Evolutionary conservation across 2,329 filamentous ascomycete genomes (phyloP).

Genomic region (Pseudogymnoascus sp.): DNA sequence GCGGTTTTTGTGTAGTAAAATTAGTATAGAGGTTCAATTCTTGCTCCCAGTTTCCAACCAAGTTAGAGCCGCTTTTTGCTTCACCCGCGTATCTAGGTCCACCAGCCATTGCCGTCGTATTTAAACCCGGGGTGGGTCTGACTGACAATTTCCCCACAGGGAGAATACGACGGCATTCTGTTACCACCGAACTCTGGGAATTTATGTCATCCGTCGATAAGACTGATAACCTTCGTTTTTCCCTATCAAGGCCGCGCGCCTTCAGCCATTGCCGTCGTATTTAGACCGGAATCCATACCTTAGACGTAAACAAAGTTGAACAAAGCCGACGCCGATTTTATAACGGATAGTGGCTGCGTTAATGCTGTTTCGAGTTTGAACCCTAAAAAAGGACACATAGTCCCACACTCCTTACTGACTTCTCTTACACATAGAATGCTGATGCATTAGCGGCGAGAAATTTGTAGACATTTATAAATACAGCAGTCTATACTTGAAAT

Average conservation of each 20-base stretch:
- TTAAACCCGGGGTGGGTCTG: too few species aligned
- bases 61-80: too few species aligned
- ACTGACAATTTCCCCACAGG: too few species aligned
- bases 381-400: neutral
- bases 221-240: neutral
- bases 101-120: too few species aligned
- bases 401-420: neutral
- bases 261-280: neutral
- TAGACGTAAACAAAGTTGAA: neutral
- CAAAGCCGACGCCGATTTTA: neutral
- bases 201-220: neutral
- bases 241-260: neutral
- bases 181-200: neutral
- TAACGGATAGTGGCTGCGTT: neutral
- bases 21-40: too few species aligned
- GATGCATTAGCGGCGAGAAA: neutral
- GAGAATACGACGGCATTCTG: neutral
- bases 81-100: too few species aligned
- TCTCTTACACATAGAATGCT: neutral
- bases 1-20: too few species aligned
- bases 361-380: neutral
- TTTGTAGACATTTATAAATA: neutral
- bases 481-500: slow-evolving; percentile 9
- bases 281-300: neutral
- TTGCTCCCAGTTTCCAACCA: too few species aligned